A percentile compares a stretch with the other conserved stretches of the same genome.
phyloP scores from a whole-genome alignment of 306 rosid species.

The Elaeagnus macrophylla region DNA sequence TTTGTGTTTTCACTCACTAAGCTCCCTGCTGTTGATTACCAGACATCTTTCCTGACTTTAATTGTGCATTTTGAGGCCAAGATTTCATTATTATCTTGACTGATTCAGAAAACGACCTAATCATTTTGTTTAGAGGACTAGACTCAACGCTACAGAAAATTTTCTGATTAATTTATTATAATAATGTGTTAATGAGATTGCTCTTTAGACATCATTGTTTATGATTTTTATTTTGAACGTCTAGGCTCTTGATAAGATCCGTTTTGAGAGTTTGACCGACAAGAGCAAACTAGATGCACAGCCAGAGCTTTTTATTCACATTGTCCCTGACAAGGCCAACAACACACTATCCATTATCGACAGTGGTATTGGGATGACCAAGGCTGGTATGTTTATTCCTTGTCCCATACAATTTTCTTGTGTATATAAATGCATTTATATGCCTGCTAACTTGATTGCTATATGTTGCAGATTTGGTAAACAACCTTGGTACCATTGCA shows the following conservation, averaged over 20 bases:
- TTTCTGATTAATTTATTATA: no score
- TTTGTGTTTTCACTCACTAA: no score
- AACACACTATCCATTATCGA: constrained; percentile 67
- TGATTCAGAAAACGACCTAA: no score
- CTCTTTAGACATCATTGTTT: no score
- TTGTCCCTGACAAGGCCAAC: constrained; percentile 71
- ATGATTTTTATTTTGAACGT: not conserved
- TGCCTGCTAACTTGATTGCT: not conserved
- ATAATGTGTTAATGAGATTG: no score
- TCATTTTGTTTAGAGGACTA: no score
- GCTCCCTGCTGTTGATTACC: no score
- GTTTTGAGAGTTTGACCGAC: constrained; percentile 83
- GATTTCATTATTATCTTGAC: no score
- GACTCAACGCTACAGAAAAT: no score
- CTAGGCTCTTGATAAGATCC: constrained; percentile 80
- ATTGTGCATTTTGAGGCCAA: no score
- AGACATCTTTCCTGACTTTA: no score
- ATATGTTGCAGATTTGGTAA: constrained; percentile 62
- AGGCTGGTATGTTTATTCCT: constrained; percentile 54
- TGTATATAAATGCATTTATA: not conserved
- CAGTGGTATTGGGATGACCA: constrained; percentile 96
- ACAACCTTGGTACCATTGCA: constrained; percentile 94
- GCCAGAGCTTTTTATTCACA: constrained; percentile 84
- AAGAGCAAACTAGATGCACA: constrained; percentile 92
- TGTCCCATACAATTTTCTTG: no score